Conservation (phyloP, 371 early-diverging fungal species). For the Batkoa obscura region DNA sequence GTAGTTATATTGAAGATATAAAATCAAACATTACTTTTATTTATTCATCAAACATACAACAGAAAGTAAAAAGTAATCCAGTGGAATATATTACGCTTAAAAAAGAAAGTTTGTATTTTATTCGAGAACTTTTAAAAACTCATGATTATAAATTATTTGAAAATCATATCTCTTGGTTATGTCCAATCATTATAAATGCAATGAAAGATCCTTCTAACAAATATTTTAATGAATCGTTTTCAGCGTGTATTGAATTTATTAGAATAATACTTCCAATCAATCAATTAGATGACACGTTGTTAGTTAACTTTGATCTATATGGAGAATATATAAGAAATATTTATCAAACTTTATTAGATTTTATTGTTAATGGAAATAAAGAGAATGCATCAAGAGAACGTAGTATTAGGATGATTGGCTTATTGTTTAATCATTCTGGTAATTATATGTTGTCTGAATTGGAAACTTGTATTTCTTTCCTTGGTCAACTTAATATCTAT, state of each 20-base stretch:
- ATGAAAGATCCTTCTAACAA: slow-evolving; percentile 62
- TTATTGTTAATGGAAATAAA: neutral
- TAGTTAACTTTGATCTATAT: slow-evolving; percentile 23
- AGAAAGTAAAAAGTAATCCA: too few species aligned
- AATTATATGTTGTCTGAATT: neutral
- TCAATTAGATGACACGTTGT: slow-evolving; percentile 15
- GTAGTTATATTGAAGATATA: slow-evolving; percentile 37
- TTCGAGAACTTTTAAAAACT: slow-evolving; percentile 39
- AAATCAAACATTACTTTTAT: slow-evolving; percentile 38
- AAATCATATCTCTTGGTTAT: slow-evolving; percentile 27
- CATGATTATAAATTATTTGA: slow-evolving; percentile 39
- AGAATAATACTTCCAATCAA: slow-evolving; percentile 51
- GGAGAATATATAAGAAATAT: slow-evolving; percentile 8
- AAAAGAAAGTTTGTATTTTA: slow-evolving; percentile 58
- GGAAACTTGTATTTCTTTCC: slow-evolving; percentile 21
- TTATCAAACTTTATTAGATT: neutral
- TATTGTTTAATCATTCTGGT: neutral
- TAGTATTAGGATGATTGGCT: neutral
- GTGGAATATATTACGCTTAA: slow-evolving; percentile 24
- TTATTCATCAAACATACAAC: too few species aligned
- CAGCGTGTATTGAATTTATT: slow-evolving; percentile 47
- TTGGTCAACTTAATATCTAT: slow-evolving; percentile 56
- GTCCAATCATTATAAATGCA: slow-evolving; percentile 36
- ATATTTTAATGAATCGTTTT: slow-evolving; percentile 55
- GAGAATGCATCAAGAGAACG: neutral